A percentile compares a stretch with the other conserved stretches of the same genome.
These are phyloP conservation scores for Copromyces sp. DNA, from an alignment of 495 filamentous ascomycete species.

Conservation along the genomic window DNA sequence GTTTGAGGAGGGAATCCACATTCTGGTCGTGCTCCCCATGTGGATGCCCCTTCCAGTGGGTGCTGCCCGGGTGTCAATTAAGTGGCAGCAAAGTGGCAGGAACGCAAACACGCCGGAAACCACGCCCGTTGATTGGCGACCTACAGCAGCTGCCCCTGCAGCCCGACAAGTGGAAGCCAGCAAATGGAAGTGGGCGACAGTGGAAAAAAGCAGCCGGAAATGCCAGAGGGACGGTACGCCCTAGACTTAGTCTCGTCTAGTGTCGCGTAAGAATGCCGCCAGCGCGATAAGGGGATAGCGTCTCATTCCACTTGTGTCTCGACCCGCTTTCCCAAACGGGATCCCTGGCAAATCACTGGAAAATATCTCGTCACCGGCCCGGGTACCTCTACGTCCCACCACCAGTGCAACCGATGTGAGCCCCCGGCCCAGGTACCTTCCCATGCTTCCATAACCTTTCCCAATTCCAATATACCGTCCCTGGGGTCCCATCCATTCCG, in stretches of 20 bases:
- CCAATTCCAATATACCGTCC: not conserved
- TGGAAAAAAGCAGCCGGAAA: not conserved
- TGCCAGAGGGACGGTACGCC: not conserved
- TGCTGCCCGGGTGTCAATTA: not conserved
- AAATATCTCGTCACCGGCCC: not conserved
- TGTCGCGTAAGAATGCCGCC: not conserved
- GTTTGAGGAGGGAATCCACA: not conserved
- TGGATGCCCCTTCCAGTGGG: not conserved
- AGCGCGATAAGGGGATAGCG: not conserved
- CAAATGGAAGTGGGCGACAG: not conserved
- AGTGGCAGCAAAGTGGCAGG: not conserved
- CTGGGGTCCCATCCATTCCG: not conserved
- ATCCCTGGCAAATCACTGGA: not conserved
- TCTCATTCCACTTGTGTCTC: not conserved
- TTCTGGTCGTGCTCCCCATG: not conserved
- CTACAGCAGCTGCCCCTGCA: not conserved
- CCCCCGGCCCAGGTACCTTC: not conserved
- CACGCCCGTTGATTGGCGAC: not conserved
- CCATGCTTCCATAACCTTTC: not conserved
- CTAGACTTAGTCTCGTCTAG: not conserved
- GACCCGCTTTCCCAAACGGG: not conserved
- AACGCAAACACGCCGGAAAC: not conserved
- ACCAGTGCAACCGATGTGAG: not conserved
- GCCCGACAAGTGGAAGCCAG: not conserved
- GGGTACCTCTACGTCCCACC: not conserved